Base-by-base conservation (phyloP, 116 monocot genomes). In the Iris pallida region DNA sequence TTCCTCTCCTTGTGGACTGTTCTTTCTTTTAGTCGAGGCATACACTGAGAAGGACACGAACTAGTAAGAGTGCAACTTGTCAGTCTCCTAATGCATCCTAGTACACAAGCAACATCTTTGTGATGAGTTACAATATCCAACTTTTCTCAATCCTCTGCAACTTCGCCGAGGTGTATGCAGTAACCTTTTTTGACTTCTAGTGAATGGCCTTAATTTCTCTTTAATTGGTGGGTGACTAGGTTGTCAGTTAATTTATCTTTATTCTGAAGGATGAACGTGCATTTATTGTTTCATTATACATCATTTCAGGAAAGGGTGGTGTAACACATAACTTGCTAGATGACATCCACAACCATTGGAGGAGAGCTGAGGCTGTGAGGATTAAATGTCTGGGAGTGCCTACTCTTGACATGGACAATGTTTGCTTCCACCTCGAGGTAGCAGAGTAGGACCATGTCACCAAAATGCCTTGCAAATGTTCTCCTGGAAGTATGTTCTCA, bases 371-470 rank as follows among this genome's bases (percentile, higher is more conserved):
- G 72, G 94, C 94, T 65, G 87, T 94, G 59, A 89, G 94, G 68
- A 83, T 94, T 52, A 90, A 93, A 49, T 94, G 94, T 68, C 63
- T 94, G 20, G 94, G 94, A 59, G 90, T 85, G 40, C 90, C 94
- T 58, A 94, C 94, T 7, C 78, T 94, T 48, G 94, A 94, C 79
- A 94, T 94, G 82, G 85, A 90, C 73, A 94, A 94, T 57, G 65
- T 90, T 61, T 90, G 90, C 72, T 90, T 87, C 76, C 90, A 94
- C 63, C 87, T 94, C 14, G 94, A 94, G 94, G 94, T 94, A 71
- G 56, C 45, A 19, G 41, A 45, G 0, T 8, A 42, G 59, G 59
- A 42, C 42, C 30, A 67, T 65, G 13, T 49, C 6, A 65, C 10
- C 51, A 52, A 49, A 20, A 65, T 52, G 8, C 55, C 54, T 42